Base-by-base conservation (phyloP, 1,284 basidiomycete species). In the Ustilago tritici region DNA sequence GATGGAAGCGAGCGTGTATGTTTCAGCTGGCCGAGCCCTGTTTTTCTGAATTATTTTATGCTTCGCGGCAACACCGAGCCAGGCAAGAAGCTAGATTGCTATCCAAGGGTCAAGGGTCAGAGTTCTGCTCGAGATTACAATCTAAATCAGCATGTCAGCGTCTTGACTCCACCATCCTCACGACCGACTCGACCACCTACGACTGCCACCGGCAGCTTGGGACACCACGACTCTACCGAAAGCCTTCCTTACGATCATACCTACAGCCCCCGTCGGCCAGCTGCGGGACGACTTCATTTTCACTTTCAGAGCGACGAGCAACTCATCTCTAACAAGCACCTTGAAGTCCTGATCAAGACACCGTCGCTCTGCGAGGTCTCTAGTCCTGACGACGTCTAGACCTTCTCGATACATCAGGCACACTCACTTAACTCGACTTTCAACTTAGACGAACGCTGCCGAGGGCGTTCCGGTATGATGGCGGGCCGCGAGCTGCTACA, bases 401-500 rank as follows among this genome's bases (percentile, higher is more conserved):
- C 11, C 34, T 1, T 14, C 11, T 19, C 19, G 4, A 46, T 19
- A 19, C n/a, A 46, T 8, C 19, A 28, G 23, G 23, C 23, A 28
- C n/a, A 19, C 19, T 19, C n/a, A 46, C 11, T 1, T 17, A 14
- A 38, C 36, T 38, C 4, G 36, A 41, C 7, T 15, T 17, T 17
- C 40, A 41, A 6, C 15, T 46, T 19, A 19, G 19, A 8, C 17
- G 11, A 19, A 46, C 17, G 19, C 43, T 19, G 17, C 4, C 43
- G n/a, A 9, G 2, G 2, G 14, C n/a, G 43, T 8, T 11, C 11
- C 6, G 11, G 15, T 28, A 62, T n/a, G 10, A 78, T 78, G 76
- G 61, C 67, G 32, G 71, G 66, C 1, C 56, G 76, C 11, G 76
- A 78, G 57, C 72, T 80, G 34, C 59, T 82, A 2, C 80, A 80